Evolutionary conservation across 768 basidiomycete genomes (phyloP), one percentile per base, ranked within the genome.

Genomic region (Leccinum arenicola): DNA sequence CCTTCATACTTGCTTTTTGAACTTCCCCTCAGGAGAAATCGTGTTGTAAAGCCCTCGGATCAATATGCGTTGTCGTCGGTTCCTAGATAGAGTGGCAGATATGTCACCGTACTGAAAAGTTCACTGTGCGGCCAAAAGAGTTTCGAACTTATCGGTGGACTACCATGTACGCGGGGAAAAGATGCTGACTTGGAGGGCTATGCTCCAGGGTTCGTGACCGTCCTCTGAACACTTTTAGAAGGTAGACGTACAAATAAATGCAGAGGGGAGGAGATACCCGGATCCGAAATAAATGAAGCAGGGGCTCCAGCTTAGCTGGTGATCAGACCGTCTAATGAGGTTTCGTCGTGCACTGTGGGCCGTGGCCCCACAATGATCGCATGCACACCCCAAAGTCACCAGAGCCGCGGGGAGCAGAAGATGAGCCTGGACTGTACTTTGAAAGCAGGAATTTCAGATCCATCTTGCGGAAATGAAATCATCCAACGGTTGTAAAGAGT

Each of bases 1-100:
- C 38, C 14, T 45, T 43, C 59, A 53, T 64, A 27, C 33, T 50
- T 38, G 21, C 45, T 53, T 56, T 43, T 43, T 9, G 40, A 40
- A 40, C 17, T 40, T 19, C 40, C 4, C 40, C 40, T 43, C n/a
- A 11, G 40, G 38, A 57, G 56, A 66, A 33, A 59, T 58, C 47
- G 51, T 54, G 52, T 4, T 25, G 36, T 56, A 58, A 55, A 59
- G 29, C 58, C 59, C 68, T 68, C 63, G 68, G 63, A 68, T 68
- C 68, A 45, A 45, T 45, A 23, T 49, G 49, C 54, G 33, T 6
- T 49, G 50, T 38, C 19, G 50, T 35, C 27, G 25, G 43, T 65
- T 66, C 52, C 66, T 52, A 11, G 55, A 53, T 40, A 50, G 50
- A 45, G 43, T 12, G 25, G 31, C 14, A n/a, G 23, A 38, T 15